Base-by-base conservation (phyloP, 2,329 filamentous ascomycete species). In the Alternaria tenuissima region DNA sequence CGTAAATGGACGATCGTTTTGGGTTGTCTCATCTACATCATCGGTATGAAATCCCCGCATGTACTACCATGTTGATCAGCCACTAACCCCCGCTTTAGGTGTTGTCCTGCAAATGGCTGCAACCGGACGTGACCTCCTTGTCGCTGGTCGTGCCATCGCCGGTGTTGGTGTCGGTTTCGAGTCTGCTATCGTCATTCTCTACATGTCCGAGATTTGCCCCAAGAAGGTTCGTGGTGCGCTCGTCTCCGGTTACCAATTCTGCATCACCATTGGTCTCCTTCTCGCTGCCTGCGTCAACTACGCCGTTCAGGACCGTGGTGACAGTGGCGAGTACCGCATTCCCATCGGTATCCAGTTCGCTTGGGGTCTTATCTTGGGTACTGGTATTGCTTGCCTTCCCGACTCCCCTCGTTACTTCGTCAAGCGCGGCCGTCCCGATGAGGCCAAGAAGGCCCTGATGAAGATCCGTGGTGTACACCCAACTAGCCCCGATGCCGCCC, bases 331-430 rank as follows among this genome's bases (percentile, higher is more conserved):
- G 4, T 95, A 77, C 61, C 90, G 92, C 67, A 93, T 96, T 61
- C 90, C 91, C 59, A 93, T 96, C 69, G 87, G 80, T 55, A 83
- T 96, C 55, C 93, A 96, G 81, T 91, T 94, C 79, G 80, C 87
- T 59, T 96, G 91, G 90, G 92, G 91, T 51, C 30, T 94, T 41
- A 89, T 96, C 66, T 88, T 96, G 22, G 91, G 80, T 39, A 75
- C 72, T 49, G 93, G 93, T 73, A 86, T 96, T 26, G 78, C 93
- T 66, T 79, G 92, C 74, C 88, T 96, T 7, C 93, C 93, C 60
- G 93, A 96, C 78, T 94, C 91, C 0, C 93, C 93, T 49, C 90
- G 93, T 74, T 96, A 89, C 84, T 94, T 87, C 73, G 91, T 96
- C 81, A 93, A 91, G 84, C 91, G 93, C 76, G 91, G 91, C 63